Evolutionary conservation across 1,284 basidiomycete genomes (phyloP), one percentile per base, ranked within the genome.

Genomic region (Serendipita sp.): DNA sequence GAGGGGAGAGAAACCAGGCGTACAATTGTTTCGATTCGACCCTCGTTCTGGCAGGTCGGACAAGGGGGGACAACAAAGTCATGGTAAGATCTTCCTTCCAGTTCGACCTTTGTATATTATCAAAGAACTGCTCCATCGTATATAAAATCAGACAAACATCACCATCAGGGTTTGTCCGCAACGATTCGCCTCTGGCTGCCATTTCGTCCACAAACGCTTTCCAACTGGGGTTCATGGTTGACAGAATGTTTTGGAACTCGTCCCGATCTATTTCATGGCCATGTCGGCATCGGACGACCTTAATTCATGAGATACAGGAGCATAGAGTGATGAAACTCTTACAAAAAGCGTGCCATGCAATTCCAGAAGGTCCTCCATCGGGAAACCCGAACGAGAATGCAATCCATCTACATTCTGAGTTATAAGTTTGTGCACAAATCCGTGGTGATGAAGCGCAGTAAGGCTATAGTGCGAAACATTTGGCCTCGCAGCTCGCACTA

Each of bases 341-440:
- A 91, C 89, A 69, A 91, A 88, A 3, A 97, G 74, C 5, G 88
- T 92, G 22, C 93, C 93, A 72, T 97, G 93, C 6, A 97, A 78
- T 71, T 95, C 91, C 34, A 95, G 75, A 61, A 93, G 85, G 8
- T 73, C 73, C 41, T 77, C 68, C 42, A 77, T 71, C 61, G 70
- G 74, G 66, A 70, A 69, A 50, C 84, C 71, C 32, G 84, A 87
- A 74, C 91, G 91, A 60, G 84, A 83, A 70, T 94, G 92, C 12
- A 95, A 80, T 5, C 91, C 91, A 69, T 96, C 93, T 4, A 96
- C 92, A 68, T 94, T 95, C 72, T 95, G 92, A 0, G 93, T 96
- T 63, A 96, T 84, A 30, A 93, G 73, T n/a, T 76, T 75, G 4
- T 79, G 74, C 17, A 88, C 77, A 61, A 84, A 72, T 4, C 78